Conservation (phyloP, 2,329 filamentous ascomycete genomes). For the Hypoxylon sp. region DNA sequence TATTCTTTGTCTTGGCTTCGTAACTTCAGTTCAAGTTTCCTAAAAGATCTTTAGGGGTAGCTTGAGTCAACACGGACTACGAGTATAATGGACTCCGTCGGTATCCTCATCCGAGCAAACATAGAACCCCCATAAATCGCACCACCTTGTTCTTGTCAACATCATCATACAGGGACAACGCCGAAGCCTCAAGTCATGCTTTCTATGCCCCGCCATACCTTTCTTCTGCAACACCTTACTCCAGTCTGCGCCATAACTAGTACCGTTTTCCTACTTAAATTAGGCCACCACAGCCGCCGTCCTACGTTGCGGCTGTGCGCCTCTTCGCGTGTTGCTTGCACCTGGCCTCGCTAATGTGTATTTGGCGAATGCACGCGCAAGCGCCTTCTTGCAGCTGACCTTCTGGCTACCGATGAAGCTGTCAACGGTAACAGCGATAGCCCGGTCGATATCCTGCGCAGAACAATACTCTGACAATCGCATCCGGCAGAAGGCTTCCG, state of each 20-base stretch:
- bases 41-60: background rate
- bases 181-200: constrained; percentile 8
- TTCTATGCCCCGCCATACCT: constrained; percentile 4
- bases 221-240: background rate
- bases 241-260: constrained; percentile 10
- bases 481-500: constrained; percentile 97
- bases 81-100: background rate
- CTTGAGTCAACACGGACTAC: background rate
- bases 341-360: constrained; percentile 75
- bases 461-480: constrained; percentile 96
- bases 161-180: constrained; percentile 19
- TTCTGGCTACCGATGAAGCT: constrained; percentile 97
- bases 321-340: constrained; percentile 41
- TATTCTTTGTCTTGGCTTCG: background rate
- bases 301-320: constrained; percentile 44
- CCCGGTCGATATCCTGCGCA: constrained; percentile 91
- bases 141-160: constrained; percentile 22
- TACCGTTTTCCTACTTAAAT: background rate
- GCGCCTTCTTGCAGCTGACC: constrained; percentile 95
- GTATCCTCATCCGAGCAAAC: constrained; percentile 7
- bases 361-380: constrained; percentile 95
- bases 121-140: background rate
- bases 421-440: constrained; percentile 96
- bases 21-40: background rate
- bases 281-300: constrained; percentile 44